Base-by-base conservation (phyloP, 805 yeast species). In the Zygosaccharomyces rouxii region DNA sequence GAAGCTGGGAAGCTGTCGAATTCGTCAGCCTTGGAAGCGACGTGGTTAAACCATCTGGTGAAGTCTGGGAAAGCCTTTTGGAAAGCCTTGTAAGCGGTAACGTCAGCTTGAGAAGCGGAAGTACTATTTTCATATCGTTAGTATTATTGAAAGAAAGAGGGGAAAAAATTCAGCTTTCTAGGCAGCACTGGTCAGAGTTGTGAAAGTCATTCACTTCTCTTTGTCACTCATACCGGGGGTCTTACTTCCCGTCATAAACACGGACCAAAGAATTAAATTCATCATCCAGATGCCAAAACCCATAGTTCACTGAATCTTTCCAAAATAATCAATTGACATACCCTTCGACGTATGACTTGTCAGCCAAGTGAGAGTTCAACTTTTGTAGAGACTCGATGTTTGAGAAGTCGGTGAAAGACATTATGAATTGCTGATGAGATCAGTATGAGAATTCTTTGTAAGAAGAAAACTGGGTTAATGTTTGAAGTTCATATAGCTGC, bases 21-120 rank as follows among this genome's bases (percentile, higher is more conserved):
- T 73, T 89, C 95, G 66, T 80, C 89, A 61, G 89, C 78, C 82
- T 82, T 86, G 55, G 97, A 83, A 72, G 95, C 94, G 70, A 92
- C 86, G 86, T 92, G 97, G 85, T 88, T 88, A 82, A 86, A 89
- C 97, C 97, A 94, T 82, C 98, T 90, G 71, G 96, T 76, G 71
- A 89, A 89, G 74, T 86, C 84, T 74, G 97, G 97, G 87, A 75
- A 92, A 74, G 84, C 75, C 67, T 79, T 69, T 79, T 89, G 89
- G 86, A 83, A 92, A 75, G 97, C 89, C 80, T 88, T 82, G 92
- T 83, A 92, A 67, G 81, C 89, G 64, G 90, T 72, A 57, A 86
- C 98, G 71, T 92, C 98, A 71, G 97, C 96, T 78, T 89, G 96
- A 66, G 97, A 77, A 60, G 96, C 95, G 66, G 89, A 72, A 62